A percentile compares a stretch with the other conserved stretches of the same genome.
These are phyloP conservation scores for Castanea mollissima DNA, from an alignment of 306 rosid genomes.

Conservation along the genomic window DNA sequence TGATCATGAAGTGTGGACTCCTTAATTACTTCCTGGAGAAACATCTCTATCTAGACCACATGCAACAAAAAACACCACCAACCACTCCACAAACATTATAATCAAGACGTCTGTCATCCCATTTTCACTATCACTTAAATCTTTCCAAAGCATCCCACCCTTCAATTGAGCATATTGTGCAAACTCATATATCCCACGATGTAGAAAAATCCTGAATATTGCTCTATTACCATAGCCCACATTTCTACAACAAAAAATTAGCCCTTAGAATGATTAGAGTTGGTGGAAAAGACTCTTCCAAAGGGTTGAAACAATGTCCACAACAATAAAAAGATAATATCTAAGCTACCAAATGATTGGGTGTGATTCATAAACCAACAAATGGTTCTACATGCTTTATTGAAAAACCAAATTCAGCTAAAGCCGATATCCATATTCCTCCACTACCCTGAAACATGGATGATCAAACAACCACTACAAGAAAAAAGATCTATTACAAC, in stretches of 20 bases:
- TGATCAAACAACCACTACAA: too few species aligned
- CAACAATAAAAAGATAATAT: too few species aligned
- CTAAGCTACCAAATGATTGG: too few species aligned
- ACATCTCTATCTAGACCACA: slow-evolving; percentile 58
- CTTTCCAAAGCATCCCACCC: slow-evolving; percentile 73
- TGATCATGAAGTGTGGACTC: slow-evolving; percentile 51
- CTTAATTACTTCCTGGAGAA: slow-evolving; percentile 50
- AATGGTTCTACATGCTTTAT: too few species aligned
- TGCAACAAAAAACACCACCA: slow-evolving; percentile 53
- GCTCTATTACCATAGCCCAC: slow-evolving; percentile 60
- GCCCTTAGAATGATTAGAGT: background rate
- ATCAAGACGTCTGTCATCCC: slow-evolving; percentile 71
- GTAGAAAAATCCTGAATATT: slow-evolving; percentile 72
- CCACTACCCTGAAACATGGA: too few species aligned
- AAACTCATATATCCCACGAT: slow-evolving; percentile 76
- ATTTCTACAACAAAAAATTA: slow-evolving; percentile 34
- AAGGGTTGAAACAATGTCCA: too few species aligned
- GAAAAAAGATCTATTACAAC: too few species aligned
- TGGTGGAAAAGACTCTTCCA: background rate
- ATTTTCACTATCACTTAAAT: slow-evolving; percentile 53
- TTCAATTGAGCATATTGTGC: slow-evolving; percentile 47
- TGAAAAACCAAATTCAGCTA: too few species aligned
- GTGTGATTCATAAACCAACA: too few species aligned
- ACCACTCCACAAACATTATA: slow-evolving; percentile 68
- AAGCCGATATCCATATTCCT: too few species aligned